Conservation (phyloP, 116 monocot species). For the Iris pallida region DNA sequence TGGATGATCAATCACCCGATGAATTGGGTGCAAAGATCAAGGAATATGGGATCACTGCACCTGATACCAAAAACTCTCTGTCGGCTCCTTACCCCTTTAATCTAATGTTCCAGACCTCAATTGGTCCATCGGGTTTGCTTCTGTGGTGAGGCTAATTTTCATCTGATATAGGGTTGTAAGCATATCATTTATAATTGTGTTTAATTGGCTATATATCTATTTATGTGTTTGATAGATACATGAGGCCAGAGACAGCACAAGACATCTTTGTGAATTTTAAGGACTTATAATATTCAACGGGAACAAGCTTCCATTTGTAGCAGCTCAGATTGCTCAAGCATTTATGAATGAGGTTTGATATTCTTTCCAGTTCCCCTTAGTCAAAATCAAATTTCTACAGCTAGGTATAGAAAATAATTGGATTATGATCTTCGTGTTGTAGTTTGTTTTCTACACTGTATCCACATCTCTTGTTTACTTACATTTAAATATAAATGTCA, state of each 20-base stretch:
- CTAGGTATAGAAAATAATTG: no score
- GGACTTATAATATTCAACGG: conserved; percentile 76
- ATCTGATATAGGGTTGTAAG: no score
- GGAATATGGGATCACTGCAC: conserved; percentile 79
- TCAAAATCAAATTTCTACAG: no score
- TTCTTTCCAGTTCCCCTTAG: background rate
- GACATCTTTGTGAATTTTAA: conserved; percentile 97
- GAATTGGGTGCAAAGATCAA: conserved; percentile 78
- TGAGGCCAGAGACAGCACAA: conserved; percentile 97
- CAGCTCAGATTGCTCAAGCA: conserved; percentile 90
- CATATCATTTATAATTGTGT: no score
- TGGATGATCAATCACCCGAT: conserved; percentile 72
- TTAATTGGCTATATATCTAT: background rate
- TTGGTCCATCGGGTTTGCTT: conserved; percentile 70
- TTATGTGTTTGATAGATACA: conserved; percentile 46
- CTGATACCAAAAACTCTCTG: conserved; percentile 76
- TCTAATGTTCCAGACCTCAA: conserved; percentile 97
- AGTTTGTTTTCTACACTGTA: no score
- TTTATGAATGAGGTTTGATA: conserved; percentile 85
- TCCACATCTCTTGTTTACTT: no score
- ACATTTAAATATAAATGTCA: no score
- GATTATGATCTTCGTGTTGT: no score
- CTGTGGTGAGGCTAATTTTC: conserved; percentile 59
- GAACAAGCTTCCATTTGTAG: conserved; percentile 75
- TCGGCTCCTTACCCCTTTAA: conserved; percentile 95